A percentile compares a stretch with the other conserved stretches of the same genome.
These are phyloP conservation scores for Trametes villosa DNA, from an alignment of 768 basidiomycete genomes.

Conservation along the genomic window DNA sequence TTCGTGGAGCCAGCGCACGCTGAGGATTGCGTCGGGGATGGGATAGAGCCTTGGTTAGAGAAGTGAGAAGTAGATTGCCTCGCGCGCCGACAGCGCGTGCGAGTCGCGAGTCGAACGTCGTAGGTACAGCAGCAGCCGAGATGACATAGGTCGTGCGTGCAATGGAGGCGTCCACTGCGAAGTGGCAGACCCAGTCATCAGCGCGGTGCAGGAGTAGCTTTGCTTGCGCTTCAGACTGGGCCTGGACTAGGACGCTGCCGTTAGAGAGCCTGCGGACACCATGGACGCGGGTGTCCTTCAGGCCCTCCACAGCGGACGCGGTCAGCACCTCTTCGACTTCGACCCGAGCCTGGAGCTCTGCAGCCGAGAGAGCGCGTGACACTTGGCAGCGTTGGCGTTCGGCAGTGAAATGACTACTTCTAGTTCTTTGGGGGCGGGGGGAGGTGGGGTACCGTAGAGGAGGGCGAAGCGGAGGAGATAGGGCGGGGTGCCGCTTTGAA, in stretches of 20 bases:
- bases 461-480: not conserved
- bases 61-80: not conserved
- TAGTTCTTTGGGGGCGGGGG: not conserved
- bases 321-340: not conserved
- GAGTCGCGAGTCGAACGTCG: not conserved
- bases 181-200: not conserved
- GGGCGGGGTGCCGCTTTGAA: not conserved
- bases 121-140: not conserved
- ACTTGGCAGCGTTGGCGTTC: not conserved
- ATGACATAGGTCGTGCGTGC: not conserved
- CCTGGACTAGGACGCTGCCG: not conserved
- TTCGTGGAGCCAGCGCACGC: not conserved
- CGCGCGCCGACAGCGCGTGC: not conserved
- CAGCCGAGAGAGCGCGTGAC: not conserved
- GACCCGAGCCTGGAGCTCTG: not conserved
- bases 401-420: not conserved
- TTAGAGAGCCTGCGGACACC: not conserved
- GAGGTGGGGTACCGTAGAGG: not conserved
- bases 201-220: not conserved
- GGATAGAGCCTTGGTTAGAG: not conserved
- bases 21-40: not conserved
- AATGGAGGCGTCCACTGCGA: not conserved
- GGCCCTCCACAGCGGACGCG: constrained; percentile 1
- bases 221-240: not conserved
- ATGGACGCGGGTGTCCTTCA: not conserved